Evolutionary conservation across 805 yeast genomes (phyloP).

Genomic region (Pichia cephalocereana): DNA sequence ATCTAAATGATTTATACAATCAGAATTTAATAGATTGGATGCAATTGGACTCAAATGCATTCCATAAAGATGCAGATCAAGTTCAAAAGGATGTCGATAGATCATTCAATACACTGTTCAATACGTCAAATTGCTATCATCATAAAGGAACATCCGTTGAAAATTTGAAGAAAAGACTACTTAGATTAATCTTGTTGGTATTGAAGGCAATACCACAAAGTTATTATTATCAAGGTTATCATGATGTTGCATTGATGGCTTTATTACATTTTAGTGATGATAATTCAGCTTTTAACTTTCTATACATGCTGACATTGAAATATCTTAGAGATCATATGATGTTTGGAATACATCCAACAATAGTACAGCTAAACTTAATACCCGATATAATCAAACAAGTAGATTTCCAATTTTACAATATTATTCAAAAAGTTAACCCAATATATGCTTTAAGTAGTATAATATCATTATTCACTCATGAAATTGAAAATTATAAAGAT

Average conservation of each 20-base stretch:
- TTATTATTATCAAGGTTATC: conserved; percentile 87
- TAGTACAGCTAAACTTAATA: conserved; percentile 56
- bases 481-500: conserved; percentile 38
- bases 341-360: conserved; percentile 53
- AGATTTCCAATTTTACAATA: conserved; percentile 36
- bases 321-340: conserved; percentile 84
- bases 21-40: not conserved
- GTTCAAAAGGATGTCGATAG: conserved; percentile 70
- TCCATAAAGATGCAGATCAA: conserved; percentile 71
- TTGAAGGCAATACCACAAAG: conserved; percentile 54
- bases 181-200: conserved; percentile 39
- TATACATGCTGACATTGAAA: conserved; percentile 48
- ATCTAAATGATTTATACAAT: conserved; percentile 16
- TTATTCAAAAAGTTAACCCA: conserved; percentile 40
- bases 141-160: conserved; percentile 3
- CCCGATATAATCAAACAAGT: conserved; percentile 46
- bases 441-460: conserved; percentile 68
- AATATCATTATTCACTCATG: conserved; percentile 74
- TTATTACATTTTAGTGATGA: conserved; percentile 39
- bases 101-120: conserved; percentile 39
- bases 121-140: conserved; percentile 3
- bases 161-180: conserved; percentile 33
- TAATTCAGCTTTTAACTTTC: conserved; percentile 30
- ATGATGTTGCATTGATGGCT: conserved; percentile 70
- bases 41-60: not conserved